Percentiles rank a stretch among this genome's conserved stretches.
These are phyloP conservation scores for Phellopilus nigrolimitatus DNA, from an alignment of 1,284 basidiomycete species.

Conservation along the genomic window DNA sequence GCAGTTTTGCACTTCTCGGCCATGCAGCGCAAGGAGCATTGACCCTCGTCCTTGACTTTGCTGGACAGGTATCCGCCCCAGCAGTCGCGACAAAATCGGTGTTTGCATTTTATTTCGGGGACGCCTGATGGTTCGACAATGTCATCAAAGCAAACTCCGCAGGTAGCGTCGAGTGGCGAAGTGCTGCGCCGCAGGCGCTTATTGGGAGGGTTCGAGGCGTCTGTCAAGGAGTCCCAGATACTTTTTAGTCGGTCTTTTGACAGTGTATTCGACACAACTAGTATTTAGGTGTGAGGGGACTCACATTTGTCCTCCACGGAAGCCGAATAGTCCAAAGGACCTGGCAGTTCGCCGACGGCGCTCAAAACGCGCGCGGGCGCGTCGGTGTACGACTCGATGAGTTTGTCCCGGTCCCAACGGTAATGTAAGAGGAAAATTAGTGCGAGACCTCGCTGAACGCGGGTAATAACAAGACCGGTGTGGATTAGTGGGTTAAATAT, in stretches of 20 bases:
- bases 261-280: neutral
- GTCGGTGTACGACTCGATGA: slow-evolving; percentile 53
- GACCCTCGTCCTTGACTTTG: slow-evolving; percentile 58
- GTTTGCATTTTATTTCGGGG: slow-evolving; percentile 42
- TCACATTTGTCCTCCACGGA: neutral
- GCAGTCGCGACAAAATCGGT: slow-evolving; percentile 54
- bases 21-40: slow-evolving; percentile 62
- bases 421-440: slow-evolving; percentile 59
- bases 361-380: slow-evolving; percentile 40
- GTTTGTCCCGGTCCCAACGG: slow-evolving; percentile 61
- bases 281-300: neutral
- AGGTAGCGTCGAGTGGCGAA: slow-evolving; percentile 30
- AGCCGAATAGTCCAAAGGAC: slow-evolving; percentile 1
- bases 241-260: slow-evolving; percentile 10
- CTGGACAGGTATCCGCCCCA: slow-evolving; percentile 53
- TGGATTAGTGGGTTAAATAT: slow-evolving; percentile 1
- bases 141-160: slow-evolving; percentile 48
- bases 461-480: neutral
- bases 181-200: slow-evolving; percentile 29
- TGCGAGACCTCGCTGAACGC: slow-evolving; percentile 39
- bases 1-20: slow-evolving; percentile 50
- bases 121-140: slow-evolving; percentile 30
- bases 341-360: slow-evolving; percentile 30
- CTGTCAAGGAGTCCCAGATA: slow-evolving; percentile 2
- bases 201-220: slow-evolving; percentile 20